Evolutionary conservation across 2,329 filamentous ascomycete genomes (phyloP), one percentile per base, ranked within the genome.

Genomic region (Magnaporthiopsis incrustans): DNA sequence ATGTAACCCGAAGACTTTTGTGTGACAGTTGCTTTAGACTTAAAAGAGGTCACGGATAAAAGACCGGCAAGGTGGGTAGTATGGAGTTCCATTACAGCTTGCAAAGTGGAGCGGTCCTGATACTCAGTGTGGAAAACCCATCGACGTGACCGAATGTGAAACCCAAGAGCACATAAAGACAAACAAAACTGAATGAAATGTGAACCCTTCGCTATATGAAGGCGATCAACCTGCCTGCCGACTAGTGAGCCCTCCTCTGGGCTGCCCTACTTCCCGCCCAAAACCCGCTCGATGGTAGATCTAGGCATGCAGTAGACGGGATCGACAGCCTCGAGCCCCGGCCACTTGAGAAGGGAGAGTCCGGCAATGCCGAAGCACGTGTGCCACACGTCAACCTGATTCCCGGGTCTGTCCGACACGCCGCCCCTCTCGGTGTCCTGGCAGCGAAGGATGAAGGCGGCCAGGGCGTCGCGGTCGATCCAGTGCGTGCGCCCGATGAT

Each of bases 361-460:
- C 95, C 95, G 26, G 93, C 90, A 67, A 97, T 78, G 30, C 91
- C 92, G 74, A 99, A 99, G 63, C 88, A 80, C 0, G 95, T 98
- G 73, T 99, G 95, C 80, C 96, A 99, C 44, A 99, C 93, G 79
- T 99, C 95, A 27, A 97, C 94, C 89, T 94, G 92, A 72, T 99
- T 88, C 32, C 91, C 93, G 12, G 95, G 94, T 66, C 93, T 82
- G 77, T 99, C 95, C 6, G 94, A 89, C 68, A 99, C 85, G 14
- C 95, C 95, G 32, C 95, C 95, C 35, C 83, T 77, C 65, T 96
- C 89, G 1, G 85, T 80, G 73, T 99, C 95, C 80, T 99, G 95
- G 72, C 91, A 97, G 67, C 83, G 83, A 65, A 99, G 77, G 64
- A 99, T 97, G 76, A 97, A 99, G 30, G 77, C 75, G 62, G 87